Evolutionary conservation across 1,139 yeast genomes (phyloP), one percentile per base, ranked within the genome.

Genomic region (Candida sp.): DNA sequence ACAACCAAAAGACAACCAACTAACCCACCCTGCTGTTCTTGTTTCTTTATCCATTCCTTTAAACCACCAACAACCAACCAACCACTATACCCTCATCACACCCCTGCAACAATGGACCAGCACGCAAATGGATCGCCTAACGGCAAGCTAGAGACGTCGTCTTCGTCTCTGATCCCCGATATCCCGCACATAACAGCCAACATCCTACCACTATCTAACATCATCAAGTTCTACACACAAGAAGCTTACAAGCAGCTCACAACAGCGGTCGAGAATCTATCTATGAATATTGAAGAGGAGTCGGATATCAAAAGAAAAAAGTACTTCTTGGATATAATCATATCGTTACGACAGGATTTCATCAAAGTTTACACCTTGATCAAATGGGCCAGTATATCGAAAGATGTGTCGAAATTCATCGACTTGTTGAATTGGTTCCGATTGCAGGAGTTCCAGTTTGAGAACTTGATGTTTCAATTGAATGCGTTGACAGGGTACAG

Each of bases 351-450:
- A 50, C 92, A 90, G 60, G 96, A 92, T 61, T 90, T 88, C 62
- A 80, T 92, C 55, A 86, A 93, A 65, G 68, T 93, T 3, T 92
- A 90, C 58, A 96, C 96, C 4, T 72, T 94, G 46, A 83, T 88
- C 44, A 92, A 92, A 68, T 94, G 98, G 98, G 84, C 96, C 1
- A 78, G 81, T 32, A 85, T 84, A 32, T 78, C 93, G 9, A 78
- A 83, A 48, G 91, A 88, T 50, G 85, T 93, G 50, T 83, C 87
- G 37, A 80, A 80, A 50, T 75, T 92, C 58, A 92, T 94, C 52
- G 98, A 94, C 68, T 77, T 93, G 27, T 83, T 94, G 54, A 88
- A 90, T 54, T 93, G 96, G 96, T 77, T 93, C 45, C 77, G 96
- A 26, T 62, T 66, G 54, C 92, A 90, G 53, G 96, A 92, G 59